Evolutionary conservation across 2,329 filamentous ascomycete species (phyloP), one percentile per base, ranked within the genome.

Genomic region (Cercospora janseana): DNA sequence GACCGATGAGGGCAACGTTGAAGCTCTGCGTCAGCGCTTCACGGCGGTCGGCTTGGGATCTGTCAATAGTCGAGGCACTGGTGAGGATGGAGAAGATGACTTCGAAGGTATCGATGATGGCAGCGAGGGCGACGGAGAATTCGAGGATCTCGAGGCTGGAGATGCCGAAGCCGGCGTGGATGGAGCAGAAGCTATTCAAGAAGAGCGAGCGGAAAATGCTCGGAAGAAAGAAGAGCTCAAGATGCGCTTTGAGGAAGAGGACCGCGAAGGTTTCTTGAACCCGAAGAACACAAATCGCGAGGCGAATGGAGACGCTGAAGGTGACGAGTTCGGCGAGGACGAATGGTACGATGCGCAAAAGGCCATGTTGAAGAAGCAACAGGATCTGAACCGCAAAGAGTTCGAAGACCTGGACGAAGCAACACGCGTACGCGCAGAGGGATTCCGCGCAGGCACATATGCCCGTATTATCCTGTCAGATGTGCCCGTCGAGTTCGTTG

Each of bases 301-400:
- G 56, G 86, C 89, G 58, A 61, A 66, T 26, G 82, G 80, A 23
- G 85, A 79, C 26, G 78, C 79, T 3, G 76, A 82, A 4, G 82
- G 92, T 46, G 75, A 82, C 51, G 86, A 94, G 65, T 97, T 95
- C 63, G 93, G 91, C 45, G 93, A 98, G 70, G 93, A 98, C 66
- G 88, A 98, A 49, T 98, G 94, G 94, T 98, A 98, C 67, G 93
- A 97, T 66, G 82, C 87, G 21, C 93, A 98, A 67, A 98, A 98
- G 73, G 88, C 93, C 24, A 80, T 87, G 68, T 84, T 98, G 52
- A 88, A 96, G 71, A 96, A 95, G 72, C 93, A 98, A 69, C 80
- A 93, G 56, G 88, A 94, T 64, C 96, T 98, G 80, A 98, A 98
- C 73, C 89, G 90, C 65, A 82, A 88, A 51, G 94, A 97, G 66